Evolutionary conservation across 352 stramenopile genomes (phyloP), one percentile per base, ranked within the genome.

Genomic region (Saprolegnia parasitica): DNA sequence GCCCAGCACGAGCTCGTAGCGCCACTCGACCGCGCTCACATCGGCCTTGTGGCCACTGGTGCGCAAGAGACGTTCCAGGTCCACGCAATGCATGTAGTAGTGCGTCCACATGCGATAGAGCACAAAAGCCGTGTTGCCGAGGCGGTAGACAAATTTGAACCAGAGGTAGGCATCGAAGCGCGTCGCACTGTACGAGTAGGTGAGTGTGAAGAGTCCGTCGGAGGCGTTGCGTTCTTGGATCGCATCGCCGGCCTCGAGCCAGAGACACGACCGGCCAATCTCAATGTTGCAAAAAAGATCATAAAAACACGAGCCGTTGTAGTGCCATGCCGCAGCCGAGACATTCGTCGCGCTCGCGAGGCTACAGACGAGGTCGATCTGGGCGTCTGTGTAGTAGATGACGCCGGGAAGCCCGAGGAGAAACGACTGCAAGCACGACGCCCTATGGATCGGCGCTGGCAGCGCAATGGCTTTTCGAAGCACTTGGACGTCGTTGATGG

Each of bases 131-230:
- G n/a, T 60, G 20, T 26, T 16, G 52, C 11, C 13, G 13, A 60
- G 4, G 13, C 52, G 52, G 35, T 42, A 60, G 35, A 40, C 52
- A 24, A 60, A 24, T n/a, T 60, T 60, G 52, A 60, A 42, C 52
- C 52, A 60, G 52, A 42, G 35, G 2, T n/a, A 60, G 3, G 35
- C 13, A 4, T 35, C 24, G 11, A 60, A 42, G 3, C 24, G 52
- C 4, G 24, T 20, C 16, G 13, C 24, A 42, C 11, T 35, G 20
- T 13, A 35, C 24, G 52, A 1, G n/a, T 60, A 60, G 13, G 52
- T 60, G 35, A 60, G 13, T 11, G 52, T 60, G 9, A 60, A 55
- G 42, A n/a, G 52, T 60, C 13, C 52, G 2, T 60, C 24, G 52
- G n/a, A 24, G 1, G 11, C 24, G 9, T 42, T 35, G 8, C 35